phyloP scores from a whole-genome alignment of 495 filamentous ascomycete genomes.

The Penicillium pancosmium region DNA sequence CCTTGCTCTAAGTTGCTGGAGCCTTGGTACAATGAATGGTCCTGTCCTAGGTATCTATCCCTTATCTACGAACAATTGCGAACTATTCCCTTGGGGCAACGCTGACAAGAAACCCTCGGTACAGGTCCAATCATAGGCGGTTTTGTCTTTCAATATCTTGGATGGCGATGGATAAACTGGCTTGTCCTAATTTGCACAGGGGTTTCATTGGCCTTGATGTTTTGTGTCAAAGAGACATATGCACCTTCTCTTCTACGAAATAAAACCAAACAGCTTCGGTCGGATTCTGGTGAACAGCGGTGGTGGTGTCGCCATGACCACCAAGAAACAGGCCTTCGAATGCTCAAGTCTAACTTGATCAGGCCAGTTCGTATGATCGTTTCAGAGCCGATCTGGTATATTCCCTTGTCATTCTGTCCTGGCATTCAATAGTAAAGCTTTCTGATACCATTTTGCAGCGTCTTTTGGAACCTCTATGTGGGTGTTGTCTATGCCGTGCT shows the following conservation, averaged over 20 bases:
- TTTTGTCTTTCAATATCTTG: constrained; percentile 68
- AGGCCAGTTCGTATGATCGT: constrained; percentile 69
- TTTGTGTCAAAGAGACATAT: constrained; percentile 65
- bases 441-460: constrained; percentile 41
- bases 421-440: not conserved
- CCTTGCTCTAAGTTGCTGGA: constrained; percentile 68
- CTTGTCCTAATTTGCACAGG: constrained; percentile 71
- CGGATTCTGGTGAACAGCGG: constrained; percentile 65
- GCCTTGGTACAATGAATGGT: constrained; percentile 74
- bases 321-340: constrained; percentile 27
- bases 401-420: constrained; percentile 22
- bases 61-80: not conserved
- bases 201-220: constrained; percentile 51
- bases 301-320: constrained; percentile 70
- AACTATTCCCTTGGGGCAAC: not conserved
- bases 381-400: constrained; percentile 61
- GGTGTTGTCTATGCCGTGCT: constrained; percentile 68
- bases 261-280: constrained; percentile 51
- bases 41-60: constrained; percentile 49
- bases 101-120: not conserved
- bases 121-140: constrained; percentile 69
- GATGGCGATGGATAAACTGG: constrained; percentile 92
- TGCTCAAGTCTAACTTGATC: constrained; percentile 61
- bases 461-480: constrained; percentile 71
- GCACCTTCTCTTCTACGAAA: constrained; percentile 64